These are phyloP conservation scores for Lactarius pseudohatsudake DNA, from an alignment of 768 basidiomycete species.

Conservation along the genomic window DNA sequence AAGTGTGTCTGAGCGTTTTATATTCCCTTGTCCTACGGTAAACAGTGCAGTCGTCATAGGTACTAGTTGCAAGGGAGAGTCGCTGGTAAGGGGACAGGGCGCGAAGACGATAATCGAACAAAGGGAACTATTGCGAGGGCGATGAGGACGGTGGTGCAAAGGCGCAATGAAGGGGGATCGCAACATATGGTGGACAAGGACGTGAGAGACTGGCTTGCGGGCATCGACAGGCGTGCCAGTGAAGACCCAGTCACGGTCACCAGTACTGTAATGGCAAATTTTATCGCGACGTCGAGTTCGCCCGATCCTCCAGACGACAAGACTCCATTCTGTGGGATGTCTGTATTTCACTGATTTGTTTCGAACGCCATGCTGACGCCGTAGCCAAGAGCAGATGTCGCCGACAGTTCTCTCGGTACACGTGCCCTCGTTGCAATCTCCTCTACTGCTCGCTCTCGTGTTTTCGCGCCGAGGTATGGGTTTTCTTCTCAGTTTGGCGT, in stretches of 20 bases:
- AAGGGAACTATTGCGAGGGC: too few relatives aligned
- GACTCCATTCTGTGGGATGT: slow-evolving; percentile 19
- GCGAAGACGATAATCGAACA: too few relatives aligned
- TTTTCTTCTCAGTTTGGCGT: background rate
- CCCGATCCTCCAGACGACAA: slow-evolving; percentile 6
- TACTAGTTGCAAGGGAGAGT: too few relatives aligned
- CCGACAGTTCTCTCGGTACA: slow-evolving; percentile 75
- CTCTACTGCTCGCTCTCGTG: slow-evolving; percentile 79
- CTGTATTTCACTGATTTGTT: background rate
- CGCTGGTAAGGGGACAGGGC: too few relatives aligned
- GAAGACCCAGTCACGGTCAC: background rate
- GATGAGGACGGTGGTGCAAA: too few relatives aligned
- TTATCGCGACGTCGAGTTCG: background rate
- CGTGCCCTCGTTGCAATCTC: slow-evolving; percentile 78
- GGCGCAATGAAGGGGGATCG: too few relatives aligned
- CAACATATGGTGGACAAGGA: too few relatives aligned
- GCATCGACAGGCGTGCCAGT: too few relatives aligned
- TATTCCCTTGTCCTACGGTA: too few relatives aligned
- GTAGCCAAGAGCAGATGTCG: slow-evolving; percentile 52
- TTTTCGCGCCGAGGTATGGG: slow-evolving; percentile 54
- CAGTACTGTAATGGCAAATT: background rate
- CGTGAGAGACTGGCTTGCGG: too few relatives aligned
- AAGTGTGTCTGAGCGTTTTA: too few relatives aligned
- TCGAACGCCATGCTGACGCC: background rate
- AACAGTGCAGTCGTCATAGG: too few relatives aligned